Evolutionary conservation across 495 filamentous ascomycete species (phyloP), one percentile per base, ranked within the genome.

Genomic region (Talaromyces nanjingensis): DNA sequence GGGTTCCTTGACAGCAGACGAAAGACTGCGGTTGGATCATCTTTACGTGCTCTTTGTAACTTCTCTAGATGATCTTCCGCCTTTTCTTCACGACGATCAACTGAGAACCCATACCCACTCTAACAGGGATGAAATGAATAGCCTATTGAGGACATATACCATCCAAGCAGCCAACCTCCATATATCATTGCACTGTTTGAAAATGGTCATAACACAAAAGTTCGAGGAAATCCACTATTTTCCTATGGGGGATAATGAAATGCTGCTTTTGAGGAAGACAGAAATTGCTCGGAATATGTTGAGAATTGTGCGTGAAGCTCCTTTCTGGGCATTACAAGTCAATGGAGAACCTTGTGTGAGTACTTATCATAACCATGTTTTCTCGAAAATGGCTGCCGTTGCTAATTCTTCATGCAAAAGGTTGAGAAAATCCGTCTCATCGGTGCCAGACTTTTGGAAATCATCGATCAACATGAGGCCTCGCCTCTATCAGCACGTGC

Each of bases 371-470:
- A 34, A 34, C n/a, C 24, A 22, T 24, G 7, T 11, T 24, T 27
- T 37, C 22, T 24, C 0, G 2, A 45, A 18, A 8, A 58, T 59
- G 34, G 9, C 8, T 20, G 25, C 3, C 11, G 12, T 53, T 65
- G 54, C 66, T 66, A 63, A 71, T 63, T 18, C 27, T 18, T 4
- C 55, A 25, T 59, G 45, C n/a, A 37, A 31, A 25, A 73, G 71
- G 71, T 73, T 1, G 71, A 73, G 61, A 73, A 73, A 52, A 70
- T 73, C 20, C 65, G 71, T 16, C 66, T 72, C 22, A 70, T 72
- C 7, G 70, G 71, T 18, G 71, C 71, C 22, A 67, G 66, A 52
- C 62, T 73, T 5, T 64, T 73, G 16, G 71, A 66, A 49, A 70
- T 73, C 22, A 72, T 72, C 20, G 67, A 72, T 58, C 66, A 70